Conservation (phyloP, 139 green algal genomes). For the Deuterostichococcus epilithicus region DNA sequence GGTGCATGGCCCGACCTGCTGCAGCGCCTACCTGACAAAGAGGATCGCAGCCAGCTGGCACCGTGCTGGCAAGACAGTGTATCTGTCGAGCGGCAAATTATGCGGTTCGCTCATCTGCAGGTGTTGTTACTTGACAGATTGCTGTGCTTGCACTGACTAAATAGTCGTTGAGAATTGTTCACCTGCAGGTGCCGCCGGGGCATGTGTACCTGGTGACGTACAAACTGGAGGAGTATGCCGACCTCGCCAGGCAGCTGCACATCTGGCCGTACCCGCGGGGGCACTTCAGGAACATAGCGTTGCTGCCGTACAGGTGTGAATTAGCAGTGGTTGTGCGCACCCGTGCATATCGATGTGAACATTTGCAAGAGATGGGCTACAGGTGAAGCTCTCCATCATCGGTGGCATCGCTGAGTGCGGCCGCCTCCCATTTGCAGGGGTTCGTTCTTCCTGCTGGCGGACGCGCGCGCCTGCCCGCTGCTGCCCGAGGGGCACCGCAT, state of each 20-base stretch:
- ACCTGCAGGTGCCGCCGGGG: neutral
- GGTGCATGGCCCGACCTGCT: neutral
- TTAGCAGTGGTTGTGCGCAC: neutral
- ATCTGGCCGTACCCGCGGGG: conserved; percentile 39
- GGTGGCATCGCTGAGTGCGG: neutral
- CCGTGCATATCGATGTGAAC: neutral
- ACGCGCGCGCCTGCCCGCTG: conserved; percentile 31
- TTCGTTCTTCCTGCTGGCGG: conserved; percentile 28
- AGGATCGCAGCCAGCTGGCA: conserved; percentile 3
- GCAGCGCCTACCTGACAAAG: neutral
- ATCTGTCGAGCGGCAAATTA: neutral
- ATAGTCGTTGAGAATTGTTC: neutral
- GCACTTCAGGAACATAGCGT: conserved; percentile 21
- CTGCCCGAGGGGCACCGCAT: conserved; percentile 15
- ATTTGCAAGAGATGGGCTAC: neutral
- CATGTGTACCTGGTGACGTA: conserved; percentile 24
- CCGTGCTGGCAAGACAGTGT: neutral
- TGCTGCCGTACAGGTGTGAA: conserved; percentile 21
- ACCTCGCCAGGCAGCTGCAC: conserved; percentile 15
- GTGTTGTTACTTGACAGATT: neutral
- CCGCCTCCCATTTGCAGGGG: conserved; percentile 2
- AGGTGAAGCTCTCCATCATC: neutral
- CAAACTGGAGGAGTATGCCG: conserved; percentile 23
- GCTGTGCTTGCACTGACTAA: neutral
- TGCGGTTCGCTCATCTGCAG: conserved; percentile 2